Evolutionary conservation across 1,284 basidiomycete genomes (phyloP).

Genomic region (Testicularia cyperi): DNA sequence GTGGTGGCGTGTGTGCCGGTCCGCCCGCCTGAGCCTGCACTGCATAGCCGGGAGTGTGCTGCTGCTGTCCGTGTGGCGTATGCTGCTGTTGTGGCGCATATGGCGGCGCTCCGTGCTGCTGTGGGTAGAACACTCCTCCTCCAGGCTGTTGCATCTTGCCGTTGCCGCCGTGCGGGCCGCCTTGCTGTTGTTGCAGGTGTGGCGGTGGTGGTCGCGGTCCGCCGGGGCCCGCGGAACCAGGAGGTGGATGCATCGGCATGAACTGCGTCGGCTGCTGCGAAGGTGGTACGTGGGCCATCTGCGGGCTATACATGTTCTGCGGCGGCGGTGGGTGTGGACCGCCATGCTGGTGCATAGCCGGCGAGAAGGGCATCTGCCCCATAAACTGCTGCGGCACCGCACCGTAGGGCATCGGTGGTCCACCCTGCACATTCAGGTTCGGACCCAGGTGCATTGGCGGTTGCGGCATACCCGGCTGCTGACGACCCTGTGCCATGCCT

Average conservation of each 20-base stretch:
- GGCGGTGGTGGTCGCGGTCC: conserved; percentile 31
- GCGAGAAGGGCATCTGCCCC: conserved; percentile 47
- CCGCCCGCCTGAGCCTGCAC: too few relatives aligned
- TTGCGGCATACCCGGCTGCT: conserved; percentile 22
- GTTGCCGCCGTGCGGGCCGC: too few relatives aligned
- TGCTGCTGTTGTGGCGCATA: too few relatives aligned
- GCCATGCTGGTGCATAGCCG: conserved; percentile 44
- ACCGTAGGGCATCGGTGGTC: conserved; percentile 36
- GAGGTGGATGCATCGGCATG: conserved; percentile 33
- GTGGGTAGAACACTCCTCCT: conserved; percentile 21
- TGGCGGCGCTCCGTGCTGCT: conserved; percentile 2
- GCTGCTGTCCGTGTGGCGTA: too few relatives aligned
- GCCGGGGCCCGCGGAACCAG: conserved; percentile 16
- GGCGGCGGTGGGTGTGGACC: conserved; percentile 20
- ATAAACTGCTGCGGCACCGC: conserved; percentile 41
- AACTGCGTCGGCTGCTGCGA: conserved; percentile 25
- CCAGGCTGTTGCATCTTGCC: conserved; percentile 11
- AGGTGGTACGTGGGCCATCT: conserved; percentile 40
- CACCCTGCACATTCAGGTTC: conserved; percentile 20
- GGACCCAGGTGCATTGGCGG: conserved; percentile 35
- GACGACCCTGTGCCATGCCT: conserved; percentile 18
- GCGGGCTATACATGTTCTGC: conserved; percentile 49
- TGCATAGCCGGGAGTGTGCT: too few relatives aligned
- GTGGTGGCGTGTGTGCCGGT: conserved; percentile 5
- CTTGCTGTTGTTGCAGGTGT: conserved; percentile 30